Evolutionary conservation across 2,329 filamentous ascomycete genomes (phyloP), one percentile per base, ranked within the genome.

Genomic region (Cladosporium colombiae): DNA sequence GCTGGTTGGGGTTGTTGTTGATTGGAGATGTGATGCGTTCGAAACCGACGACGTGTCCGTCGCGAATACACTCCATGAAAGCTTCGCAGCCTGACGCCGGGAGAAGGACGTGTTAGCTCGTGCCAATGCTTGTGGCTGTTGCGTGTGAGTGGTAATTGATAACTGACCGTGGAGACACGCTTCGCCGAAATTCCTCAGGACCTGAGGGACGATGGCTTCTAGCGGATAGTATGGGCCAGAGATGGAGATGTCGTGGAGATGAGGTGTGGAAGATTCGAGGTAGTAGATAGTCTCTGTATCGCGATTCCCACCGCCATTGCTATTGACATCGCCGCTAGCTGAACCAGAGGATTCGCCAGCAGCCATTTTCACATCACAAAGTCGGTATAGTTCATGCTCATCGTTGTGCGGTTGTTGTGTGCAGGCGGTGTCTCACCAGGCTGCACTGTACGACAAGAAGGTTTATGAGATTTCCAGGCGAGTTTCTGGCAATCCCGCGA

Each of bases 1-100:
- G 49, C n/a, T 23, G 49, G 55, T 56, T 62, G 8, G 62, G 44
- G 16, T 67, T 52, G 46, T 23, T 23, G 18, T 65, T 62, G 65
- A 65, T 65, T 16, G 62, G 62, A 2, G 62, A 65, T 18, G 62
- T 52, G 37, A 67, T 50, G 62, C 62, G 65, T 40, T 49, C 23
- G 21, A 62, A 55, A 44, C 23, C 37, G 13, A 46, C 29, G 21
- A 33, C 11, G n/a, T 29, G 11, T 35, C 46, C 65, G 13, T 57
- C n/a, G 7, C 37, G 35, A 11, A 53, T 52, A 6, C 62, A 18
- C 21, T 62, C 57, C 35, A 57, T 21, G 25, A 62, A 65, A 44
- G 37, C 37, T 44, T 44, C 37, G 37, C 37, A 44, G 37, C 18
- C 37, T 44, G 37, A 18, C 37, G 37, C n/a, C n/a, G 18, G 37